Conservation (phyloP, 75 land plant genomes). For the Picea glauca region DNA sequence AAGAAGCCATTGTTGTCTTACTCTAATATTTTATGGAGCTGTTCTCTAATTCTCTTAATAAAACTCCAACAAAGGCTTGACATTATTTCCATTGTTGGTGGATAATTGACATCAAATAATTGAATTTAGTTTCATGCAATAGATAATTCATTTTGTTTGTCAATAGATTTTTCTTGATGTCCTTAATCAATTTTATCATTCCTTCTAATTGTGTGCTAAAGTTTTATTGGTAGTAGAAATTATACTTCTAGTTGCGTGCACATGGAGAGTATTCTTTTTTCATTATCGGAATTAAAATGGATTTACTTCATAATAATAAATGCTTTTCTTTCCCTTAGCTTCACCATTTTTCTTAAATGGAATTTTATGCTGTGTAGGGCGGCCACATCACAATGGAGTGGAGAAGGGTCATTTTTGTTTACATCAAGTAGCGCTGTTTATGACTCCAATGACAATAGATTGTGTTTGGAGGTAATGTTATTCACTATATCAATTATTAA, state of each 20-base stretch:
- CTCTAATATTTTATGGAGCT: too few species aligned
- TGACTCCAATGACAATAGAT: conserved; percentile 31
- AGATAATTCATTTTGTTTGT: too few species aligned
- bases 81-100: too few species aligned
- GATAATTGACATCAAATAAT: too few species aligned
- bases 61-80: too few species aligned
- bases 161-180: too few species aligned
- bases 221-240: background rate
- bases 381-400: conserved; percentile 38
- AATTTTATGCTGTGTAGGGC: conserved; percentile 19
- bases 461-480: conserved; percentile 31
- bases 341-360: background rate
- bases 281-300: background rate
- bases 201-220: background rate
- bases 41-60: too few species aligned
- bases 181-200: too few species aligned
- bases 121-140: too few species aligned
- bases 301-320: background rate
- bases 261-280: background rate
- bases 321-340: background rate
- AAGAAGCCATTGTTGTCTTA: too few species aligned
- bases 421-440: conserved; percentile 50
- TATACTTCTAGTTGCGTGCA: background rate
- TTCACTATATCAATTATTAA: background rate
- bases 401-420: conserved; percentile 41